Evolutionary conservation across 352 stramenopile genomes (phyloP).

Genomic region (Hyaloperonospora arabidopsidis): DNA sequence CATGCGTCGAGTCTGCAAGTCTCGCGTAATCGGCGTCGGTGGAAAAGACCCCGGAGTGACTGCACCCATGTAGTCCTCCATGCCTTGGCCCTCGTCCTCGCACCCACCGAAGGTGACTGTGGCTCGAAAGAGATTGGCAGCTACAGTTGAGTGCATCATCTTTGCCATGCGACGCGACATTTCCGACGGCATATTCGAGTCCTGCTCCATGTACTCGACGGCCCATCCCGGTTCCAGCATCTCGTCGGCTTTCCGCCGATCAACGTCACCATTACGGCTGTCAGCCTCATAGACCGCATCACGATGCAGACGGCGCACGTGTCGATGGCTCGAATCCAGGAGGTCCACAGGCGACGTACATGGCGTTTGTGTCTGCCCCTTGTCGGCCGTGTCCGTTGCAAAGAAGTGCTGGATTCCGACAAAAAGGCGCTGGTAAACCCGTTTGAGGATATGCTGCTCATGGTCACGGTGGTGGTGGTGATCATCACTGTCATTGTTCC

Average conservation of each 20-base stretch:
- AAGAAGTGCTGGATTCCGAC: constrained; percentile 44
- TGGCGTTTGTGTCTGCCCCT: constrained; percentile 49
- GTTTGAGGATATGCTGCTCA: constrained; percentile 34
- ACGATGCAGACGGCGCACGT: too few relatives aligned
- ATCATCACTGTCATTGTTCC: background rate
- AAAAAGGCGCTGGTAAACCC: constrained; percentile 48
- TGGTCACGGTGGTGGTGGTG: constrained; percentile 16
- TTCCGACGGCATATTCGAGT: constrained; percentile 47
- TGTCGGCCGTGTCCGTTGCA: constrained; percentile 15
- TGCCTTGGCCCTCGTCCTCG: constrained; percentile 15
- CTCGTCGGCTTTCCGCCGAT: constrained; percentile 12
- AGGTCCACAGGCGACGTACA: constrained; percentile 52
- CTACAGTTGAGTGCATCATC: constrained; percentile 78
- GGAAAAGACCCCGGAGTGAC: constrained; percentile 73
- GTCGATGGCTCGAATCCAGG: constrained; percentile 26
- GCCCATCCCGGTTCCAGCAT: constrained; percentile 61
- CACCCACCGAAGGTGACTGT: constrained; percentile 55
- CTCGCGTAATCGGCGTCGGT: constrained; percentile 70
- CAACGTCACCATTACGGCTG: constrained; percentile 11
- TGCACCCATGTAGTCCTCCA: constrained; percentile 38
- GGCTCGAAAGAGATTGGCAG: constrained; percentile 69
- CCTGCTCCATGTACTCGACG: constrained; percentile 74
- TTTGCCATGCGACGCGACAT: constrained; percentile 58
- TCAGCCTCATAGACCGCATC: constrained; percentile 12
- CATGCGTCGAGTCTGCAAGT: constrained; percentile 62